Evolutionary conservation across 805 yeast species (phyloP).

Genomic region (Ogataea zsoltii): DNA sequence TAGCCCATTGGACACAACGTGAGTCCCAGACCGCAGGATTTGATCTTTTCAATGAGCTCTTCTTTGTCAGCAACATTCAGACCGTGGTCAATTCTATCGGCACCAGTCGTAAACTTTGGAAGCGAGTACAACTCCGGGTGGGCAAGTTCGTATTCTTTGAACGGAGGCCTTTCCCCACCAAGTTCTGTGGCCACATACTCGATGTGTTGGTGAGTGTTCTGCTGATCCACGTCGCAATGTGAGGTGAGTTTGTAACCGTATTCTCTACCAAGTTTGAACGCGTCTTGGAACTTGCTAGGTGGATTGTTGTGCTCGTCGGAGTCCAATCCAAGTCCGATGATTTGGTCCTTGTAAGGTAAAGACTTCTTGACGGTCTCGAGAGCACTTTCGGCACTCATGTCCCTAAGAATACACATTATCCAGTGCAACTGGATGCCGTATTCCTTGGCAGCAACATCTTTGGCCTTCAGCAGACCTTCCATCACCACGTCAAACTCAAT

Average conservation of each 20-base stretch:
- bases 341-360: conserved; percentile 35
- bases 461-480: conserved; percentile 42
- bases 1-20: conserved; percentile 45
- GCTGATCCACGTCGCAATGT: conserved; percentile 50
- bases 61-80: conserved; percentile 38
- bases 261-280: conserved; percentile 35
- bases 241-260: conserved; percentile 40
- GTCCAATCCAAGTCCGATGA: conserved; percentile 48
- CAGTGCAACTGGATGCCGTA: conserved; percentile 42
- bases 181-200: conserved; percentile 20
- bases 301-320: conserved; percentile 46
- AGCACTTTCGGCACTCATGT: conserved; percentile 42
- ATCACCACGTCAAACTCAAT: conserved; percentile 40
- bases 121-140: conserved; percentile 21
- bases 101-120: conserved; percentile 23
- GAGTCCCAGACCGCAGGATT: conserved; percentile 36
- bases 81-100: conserved; percentile 48
- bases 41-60: conserved; percentile 38
- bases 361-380: conserved; percentile 37
- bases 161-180: conserved; percentile 17
- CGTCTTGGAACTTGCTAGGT: conserved; percentile 42
- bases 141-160: conserved; percentile 35
- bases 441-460: conserved; percentile 37
- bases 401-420: conserved; percentile 48
- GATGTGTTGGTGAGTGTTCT: conserved; percentile 43